Conservation (phyloP, 176 grass and related monocot genomes). For the Tuctoria greenei region DNA sequence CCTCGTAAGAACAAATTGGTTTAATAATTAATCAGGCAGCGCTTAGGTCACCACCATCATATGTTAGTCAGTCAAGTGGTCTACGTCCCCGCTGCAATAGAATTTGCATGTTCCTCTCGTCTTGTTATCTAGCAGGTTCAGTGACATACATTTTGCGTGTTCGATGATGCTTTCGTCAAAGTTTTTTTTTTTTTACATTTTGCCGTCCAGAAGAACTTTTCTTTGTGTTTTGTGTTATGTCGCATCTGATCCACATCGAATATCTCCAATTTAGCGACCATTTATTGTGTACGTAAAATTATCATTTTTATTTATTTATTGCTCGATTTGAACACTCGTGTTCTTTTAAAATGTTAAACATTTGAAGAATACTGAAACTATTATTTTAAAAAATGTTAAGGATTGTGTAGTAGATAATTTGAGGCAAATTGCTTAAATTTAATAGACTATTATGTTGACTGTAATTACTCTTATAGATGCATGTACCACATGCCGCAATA, state of each 20-base stretch:
- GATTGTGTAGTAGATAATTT: too few relatives aligned
- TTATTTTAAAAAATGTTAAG: too few relatives aligned
- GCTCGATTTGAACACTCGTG: too few relatives aligned
- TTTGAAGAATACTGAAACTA: too few relatives aligned
- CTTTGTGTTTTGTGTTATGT: not conserved
- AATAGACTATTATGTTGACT: too few relatives aligned
- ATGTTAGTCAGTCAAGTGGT: constrained; percentile 39
- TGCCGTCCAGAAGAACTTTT: not conserved
- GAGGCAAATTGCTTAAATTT: too few relatives aligned
- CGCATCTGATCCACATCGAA: not conserved
- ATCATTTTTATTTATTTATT: not conserved
- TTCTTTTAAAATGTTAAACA: too few relatives aligned
- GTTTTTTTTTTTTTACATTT: constrained; percentile 23
- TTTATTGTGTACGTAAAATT: not conserved
- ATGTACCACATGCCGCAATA: constrained; percentile 2
- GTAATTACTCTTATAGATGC: too few relatives aligned
- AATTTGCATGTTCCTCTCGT: constrained; percentile 3
- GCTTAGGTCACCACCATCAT: constrained; percentile 1
- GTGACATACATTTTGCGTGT: not conserved
- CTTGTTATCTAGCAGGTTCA: not conserved
- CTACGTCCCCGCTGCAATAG: constrained; percentile 20
- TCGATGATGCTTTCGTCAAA: not conserved
- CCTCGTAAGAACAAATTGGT: not conserved
- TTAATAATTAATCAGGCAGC: too few relatives aligned
- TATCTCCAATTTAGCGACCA: not conserved